phyloP scores from a whole-genome alignment of 2,329 filamentous ascomycete genomes.

The Lachnellula suecica region DNA sequence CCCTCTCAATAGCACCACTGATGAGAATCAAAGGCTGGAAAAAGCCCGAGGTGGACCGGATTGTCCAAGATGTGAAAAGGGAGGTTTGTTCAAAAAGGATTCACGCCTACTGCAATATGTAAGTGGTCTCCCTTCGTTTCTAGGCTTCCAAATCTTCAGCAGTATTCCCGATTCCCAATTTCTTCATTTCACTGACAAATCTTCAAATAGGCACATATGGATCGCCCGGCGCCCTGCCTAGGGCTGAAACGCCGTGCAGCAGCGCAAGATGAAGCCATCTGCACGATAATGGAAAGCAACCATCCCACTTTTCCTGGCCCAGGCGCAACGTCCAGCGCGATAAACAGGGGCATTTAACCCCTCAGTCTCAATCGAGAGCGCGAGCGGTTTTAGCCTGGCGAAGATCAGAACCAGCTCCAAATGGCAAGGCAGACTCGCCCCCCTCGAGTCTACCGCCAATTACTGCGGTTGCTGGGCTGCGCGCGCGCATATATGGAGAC shows the following conservation, averaged over 20 bases:
- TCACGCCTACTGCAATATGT: constrained; percentile 76
- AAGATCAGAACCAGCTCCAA: neutral
- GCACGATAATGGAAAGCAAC: constrained; percentile 6
- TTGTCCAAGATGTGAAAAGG: constrained; percentile 61
- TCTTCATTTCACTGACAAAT: neutral
- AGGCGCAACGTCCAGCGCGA: neutral
- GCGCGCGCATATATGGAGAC: constrained; percentile 6
- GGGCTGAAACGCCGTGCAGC: constrained; percentile 8
- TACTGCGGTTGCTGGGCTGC: neutral
- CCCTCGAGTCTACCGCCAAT: constrained; percentile 1
- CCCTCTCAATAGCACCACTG: constrained; percentile 72
- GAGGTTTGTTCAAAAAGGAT: constrained; percentile 69
- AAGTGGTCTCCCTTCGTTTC: constrained; percentile 41
- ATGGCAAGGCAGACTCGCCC: constrained; percentile 4
- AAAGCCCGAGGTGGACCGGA: constrained; percentile 58
- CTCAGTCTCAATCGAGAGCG: neutral
- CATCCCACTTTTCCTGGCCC: neutral
- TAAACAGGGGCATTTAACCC: neutral
- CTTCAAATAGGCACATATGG: constrained; percentile 30
- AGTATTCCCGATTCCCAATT: neutral
- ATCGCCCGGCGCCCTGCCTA: constrained; percentile 27
- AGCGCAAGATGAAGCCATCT: constrained; percentile 9
- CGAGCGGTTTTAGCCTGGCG: constrained; percentile 6
- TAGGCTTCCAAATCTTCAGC: neutral
- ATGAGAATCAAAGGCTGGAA: constrained; percentile 63